phyloP scores from a whole-genome alignment of 768 basidiomycete species.

The Stropharia rugosoannulata region DNA sequence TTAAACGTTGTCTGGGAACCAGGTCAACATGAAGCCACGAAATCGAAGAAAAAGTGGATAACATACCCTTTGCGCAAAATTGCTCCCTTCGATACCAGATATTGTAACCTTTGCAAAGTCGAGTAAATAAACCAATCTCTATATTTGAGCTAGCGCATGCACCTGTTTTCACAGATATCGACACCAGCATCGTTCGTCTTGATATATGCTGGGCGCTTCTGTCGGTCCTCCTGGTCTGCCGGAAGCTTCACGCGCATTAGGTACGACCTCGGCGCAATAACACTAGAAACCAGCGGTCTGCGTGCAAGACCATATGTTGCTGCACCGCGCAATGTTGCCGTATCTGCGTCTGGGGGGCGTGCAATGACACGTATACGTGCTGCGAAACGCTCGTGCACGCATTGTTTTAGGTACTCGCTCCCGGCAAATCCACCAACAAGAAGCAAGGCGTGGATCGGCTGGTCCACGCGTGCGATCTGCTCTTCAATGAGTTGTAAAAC shows the following conservation, averaged over 20 bases:
- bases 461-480: conserved; percentile 65
- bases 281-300: conserved; percentile 72
- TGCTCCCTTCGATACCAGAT: conserved; percentile 84
- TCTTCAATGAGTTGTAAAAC: conserved; percentile 79
- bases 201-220: conserved; percentile 86
- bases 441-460: conserved; percentile 78
- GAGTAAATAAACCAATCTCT: conserved; percentile 24
- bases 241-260: conserved; percentile 91
- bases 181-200: conserved; percentile 73
- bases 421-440: conserved; percentile 91
- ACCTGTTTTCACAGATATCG: conserved; percentile 85
- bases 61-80: conserved; percentile 82
- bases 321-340: conserved; percentile 86
- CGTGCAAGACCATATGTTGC: conserved; percentile 84
- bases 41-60: conserved; percentile 12
- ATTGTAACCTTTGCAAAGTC: conserved; percentile 61
- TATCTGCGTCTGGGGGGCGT: conserved; percentile 84
- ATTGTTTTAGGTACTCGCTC: conserved; percentile 80
- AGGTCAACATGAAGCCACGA: conserved; percentile 18
- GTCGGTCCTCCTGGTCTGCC: conserved; percentile 81
- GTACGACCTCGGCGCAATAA: conserved; percentile 82
- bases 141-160: conserved; percentile 16
- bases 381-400: conserved; percentile 74
- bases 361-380: conserved; percentile 71
- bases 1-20: conserved; percentile 66